phyloP scores from a whole-genome alignment of 371 early-diverging fungal genomes.

The Sporodiniella umbellata region DNA sequence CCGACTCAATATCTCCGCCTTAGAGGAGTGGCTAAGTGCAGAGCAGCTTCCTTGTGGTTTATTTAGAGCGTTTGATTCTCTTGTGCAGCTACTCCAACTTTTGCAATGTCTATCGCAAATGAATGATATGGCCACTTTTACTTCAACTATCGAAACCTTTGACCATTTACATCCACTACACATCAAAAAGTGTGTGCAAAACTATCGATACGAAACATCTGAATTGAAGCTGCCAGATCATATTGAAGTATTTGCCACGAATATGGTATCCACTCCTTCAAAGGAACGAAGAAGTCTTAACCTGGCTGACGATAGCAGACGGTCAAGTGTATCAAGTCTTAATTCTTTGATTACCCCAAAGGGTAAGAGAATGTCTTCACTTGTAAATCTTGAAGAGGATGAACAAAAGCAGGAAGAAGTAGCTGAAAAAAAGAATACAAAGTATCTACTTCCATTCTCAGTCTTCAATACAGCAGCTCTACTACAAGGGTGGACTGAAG shows the following conservation, averaged over 20 bases:
- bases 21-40: conserved; percentile 81
- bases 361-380: conserved; percentile 3
- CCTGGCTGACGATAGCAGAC: neutral
- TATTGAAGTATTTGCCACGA: conserved; percentile 59
- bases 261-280: conserved; percentile 37
- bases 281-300: neutral
- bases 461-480: conserved; percentile 8
- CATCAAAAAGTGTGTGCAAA: conserved; percentile 61
- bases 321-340: conserved; percentile 19
- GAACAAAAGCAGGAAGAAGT: conserved; percentile 2
- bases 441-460: conserved; percentile 19
- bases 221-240: conserved; percentile 66
- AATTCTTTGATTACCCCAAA: conserved; percentile 10
- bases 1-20: conserved; percentile 72
- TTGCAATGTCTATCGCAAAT: conserved; percentile 76
- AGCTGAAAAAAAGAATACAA: conserved; percentile 15
- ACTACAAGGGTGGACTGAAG: conserved; percentile 15
- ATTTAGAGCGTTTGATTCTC: conserved; percentile 47
- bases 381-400: conserved; percentile 5
- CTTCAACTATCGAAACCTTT: conserved; percentile 63
- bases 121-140: conserved; percentile 58
- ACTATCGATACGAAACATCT: conserved; percentile 84
- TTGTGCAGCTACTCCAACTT: conserved; percentile 76
- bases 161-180: conserved; percentile 64
- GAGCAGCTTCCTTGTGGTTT: conserved; percentile 39